Percentiles rank a stretch among this genome's conserved stretches.
Evolutionary conservation across 257 asterid species (phyloP).

Genomic region (Fraxinus cuspidata): DNA sequence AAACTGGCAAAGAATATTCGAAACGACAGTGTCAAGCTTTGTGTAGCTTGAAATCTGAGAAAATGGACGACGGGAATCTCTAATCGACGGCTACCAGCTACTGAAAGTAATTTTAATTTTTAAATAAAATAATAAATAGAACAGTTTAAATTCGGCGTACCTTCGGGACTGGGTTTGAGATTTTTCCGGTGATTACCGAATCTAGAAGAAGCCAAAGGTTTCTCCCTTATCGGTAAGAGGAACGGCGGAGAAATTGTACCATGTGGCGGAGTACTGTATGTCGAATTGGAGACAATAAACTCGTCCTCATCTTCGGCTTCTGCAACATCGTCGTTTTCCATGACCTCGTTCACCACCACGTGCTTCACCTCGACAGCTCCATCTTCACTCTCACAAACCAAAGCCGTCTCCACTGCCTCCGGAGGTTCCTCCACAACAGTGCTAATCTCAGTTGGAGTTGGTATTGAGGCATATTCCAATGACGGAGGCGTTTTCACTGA

Average conservation of each 20-base stretch:
- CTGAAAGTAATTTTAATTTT: no score
- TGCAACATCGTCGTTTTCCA: background rate
- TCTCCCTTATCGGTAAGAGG: conserved; percentile 12
- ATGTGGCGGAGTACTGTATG: background rate
- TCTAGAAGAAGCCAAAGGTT: conserved; percentile 10
- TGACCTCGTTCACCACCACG: background rate
- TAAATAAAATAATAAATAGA: no score
- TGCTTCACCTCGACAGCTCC: background rate
- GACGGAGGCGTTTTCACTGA: conserved; percentile 3
- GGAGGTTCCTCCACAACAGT: background rate
- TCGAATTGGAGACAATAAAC: background rate
- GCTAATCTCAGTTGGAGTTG: background rate
- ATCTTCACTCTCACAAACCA: background rate
- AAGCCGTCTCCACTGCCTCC: background rate
- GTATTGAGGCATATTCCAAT: background rate
- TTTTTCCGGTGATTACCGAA: conserved; percentile 16
- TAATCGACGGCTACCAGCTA: no score
- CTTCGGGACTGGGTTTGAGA: conserved; percentile 12
- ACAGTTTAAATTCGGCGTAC: background rate
- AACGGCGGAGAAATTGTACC: background rate
- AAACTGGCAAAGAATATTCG: background rate
- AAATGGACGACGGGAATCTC: background rate
- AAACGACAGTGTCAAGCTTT: background rate
- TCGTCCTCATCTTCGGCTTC: conserved; percentile 1
- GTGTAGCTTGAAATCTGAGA: background rate